Percentiles rank a stretch among this genome's conserved stretches.
Evolutionary conservation across 352 stramenopile genomes (phyloP).

Genomic region (Poterioochromonas sp.): DNA sequence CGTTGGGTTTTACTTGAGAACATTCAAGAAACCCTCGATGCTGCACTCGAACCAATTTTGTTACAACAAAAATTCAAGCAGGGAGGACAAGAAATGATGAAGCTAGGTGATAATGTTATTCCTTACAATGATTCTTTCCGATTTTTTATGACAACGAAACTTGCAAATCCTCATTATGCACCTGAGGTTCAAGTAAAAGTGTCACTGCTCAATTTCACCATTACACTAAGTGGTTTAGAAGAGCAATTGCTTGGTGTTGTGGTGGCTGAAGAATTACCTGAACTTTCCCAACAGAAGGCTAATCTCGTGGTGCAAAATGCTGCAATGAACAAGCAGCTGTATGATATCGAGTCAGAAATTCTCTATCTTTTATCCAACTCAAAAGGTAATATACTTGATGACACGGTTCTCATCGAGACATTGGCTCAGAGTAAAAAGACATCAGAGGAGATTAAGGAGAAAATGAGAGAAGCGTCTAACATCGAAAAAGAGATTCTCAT

Average conservation of each 20-base stretch:
- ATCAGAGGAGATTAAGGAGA: slow-evolving; percentile 54
- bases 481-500: slow-evolving; percentile 49
- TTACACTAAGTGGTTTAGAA: slow-evolving; percentile 76
- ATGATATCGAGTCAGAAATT: slow-evolving; percentile 82
- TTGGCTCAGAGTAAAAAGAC: slow-evolving; percentile 52
- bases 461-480: slow-evolving; percentile 76
- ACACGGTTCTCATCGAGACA: slow-evolving; percentile 80
- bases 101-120: slow-evolving; percentile 75
- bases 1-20: slow-evolving; percentile 80
- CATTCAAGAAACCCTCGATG: slow-evolving; percentile 72
- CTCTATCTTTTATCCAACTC: slow-evolving; percentile 75
- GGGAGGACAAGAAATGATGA: slow-evolving; percentile 78
- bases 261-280: slow-evolving; percentile 72
- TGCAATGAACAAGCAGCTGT: slow-evolving; percentile 70
- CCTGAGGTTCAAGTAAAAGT: slow-evolving; percentile 81
- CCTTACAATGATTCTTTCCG: slow-evolving; percentile 76
- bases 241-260: slow-evolving; percentile 75
- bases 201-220: slow-evolving; percentile 75
- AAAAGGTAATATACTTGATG: slow-evolving; percentile 79
- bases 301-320: slow-evolving; percentile 78
- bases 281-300: slow-evolving; percentile 74
- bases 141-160: slow-evolving; percentile 82
- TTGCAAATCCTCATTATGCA: slow-evolving; percentile 79
- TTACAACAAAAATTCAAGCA: slow-evolving; percentile 81
- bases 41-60: slow-evolving; percentile 73